Evolutionary conservation across 2,329 filamentous ascomycete genomes (phyloP), one percentile per base, ranked within the genome.

Genomic region (Graphiopsis chlorocephala): DNA sequence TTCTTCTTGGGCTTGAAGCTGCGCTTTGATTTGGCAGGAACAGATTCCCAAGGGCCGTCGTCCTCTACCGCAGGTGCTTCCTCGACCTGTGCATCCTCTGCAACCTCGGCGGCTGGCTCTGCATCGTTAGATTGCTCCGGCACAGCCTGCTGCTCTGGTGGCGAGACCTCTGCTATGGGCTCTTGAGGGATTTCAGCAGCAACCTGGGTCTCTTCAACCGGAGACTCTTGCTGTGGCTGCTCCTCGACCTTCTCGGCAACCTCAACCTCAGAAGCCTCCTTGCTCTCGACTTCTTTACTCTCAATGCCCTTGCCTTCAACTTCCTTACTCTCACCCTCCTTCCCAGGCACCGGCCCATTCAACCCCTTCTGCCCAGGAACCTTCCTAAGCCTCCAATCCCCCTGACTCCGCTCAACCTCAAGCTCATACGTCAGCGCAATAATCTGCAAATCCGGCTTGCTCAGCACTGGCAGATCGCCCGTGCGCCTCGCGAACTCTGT

Each of bases 361-460:
- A 93, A 74, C 1, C 85, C 77, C 77, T 93, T 93, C 76, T 97
- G 93, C 0, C 88, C 90, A 0, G 94, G 94, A 3, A 86, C 84
- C 65, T 85, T 91, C 67, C 93, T 84, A 76, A 97, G 74, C 66
- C 93, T 86, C 90, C 92, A 96, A 75, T 96, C 89, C 1, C 93
- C 93, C n/a, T 88, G 87, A 75, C 96, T 96, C 65, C 89, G 83
- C 81, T 98, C 93, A 72, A 91, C 90, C 72, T 98, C 94, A n/a
- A 98, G 76, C 76, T 99, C 95, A 76, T 98, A 98, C 0, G 92
- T 90, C 64, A 99, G 81, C 10, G 94, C 95, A 73, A 98, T 82
- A 47, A 99, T 85, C 70, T 96, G 90, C 66, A 98, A 82, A 87
- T 99, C 95, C 1, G 93, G 90, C 74, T 85, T 88, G 79, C 93